These are phyloP conservation scores for Rhodotorula glutinis DNA, from an alignment of 1,284 basidiomycete genomes.

Conservation along the genomic window DNA sequence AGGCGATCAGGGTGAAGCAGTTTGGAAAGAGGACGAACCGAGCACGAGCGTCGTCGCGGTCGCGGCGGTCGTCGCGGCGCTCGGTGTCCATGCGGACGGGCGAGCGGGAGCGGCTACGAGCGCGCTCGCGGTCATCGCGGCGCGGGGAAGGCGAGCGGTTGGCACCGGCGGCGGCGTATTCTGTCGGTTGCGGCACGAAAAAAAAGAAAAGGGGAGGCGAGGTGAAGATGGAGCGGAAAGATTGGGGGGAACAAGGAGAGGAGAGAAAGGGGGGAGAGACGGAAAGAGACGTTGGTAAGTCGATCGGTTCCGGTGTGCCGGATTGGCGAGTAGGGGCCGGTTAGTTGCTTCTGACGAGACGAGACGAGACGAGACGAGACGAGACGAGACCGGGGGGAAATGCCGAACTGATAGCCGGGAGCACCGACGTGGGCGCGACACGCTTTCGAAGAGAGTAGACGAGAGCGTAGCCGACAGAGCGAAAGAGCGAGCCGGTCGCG, in stretches of 20 bases:
- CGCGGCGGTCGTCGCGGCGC: slow-evolving; percentile 25
- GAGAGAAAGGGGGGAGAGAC: slow-evolving; percentile 5
- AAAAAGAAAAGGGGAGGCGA: too few species aligned
- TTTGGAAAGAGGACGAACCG: slow-evolving; percentile 5
- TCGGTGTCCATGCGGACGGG: slow-evolving; percentile 24
- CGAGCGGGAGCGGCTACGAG: slow-evolving; percentile 27
- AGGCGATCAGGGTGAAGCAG: too few species aligned
- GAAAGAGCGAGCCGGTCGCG: too few species aligned
- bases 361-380: not conserved
- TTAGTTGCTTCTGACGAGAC: not conserved
- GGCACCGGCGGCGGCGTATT: slow-evolving; percentile 13
- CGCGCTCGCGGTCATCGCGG: slow-evolving; percentile 14
- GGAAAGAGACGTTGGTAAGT: not conserved
- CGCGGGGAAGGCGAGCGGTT: slow-evolving; percentile 32
- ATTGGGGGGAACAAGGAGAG: not conserved
- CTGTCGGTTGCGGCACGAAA: slow-evolving; percentile 20
- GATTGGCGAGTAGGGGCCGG: not conserved
- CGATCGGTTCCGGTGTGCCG: not conserved
- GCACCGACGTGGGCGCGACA: too few species aligned
- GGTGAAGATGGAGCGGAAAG: slow-evolving; percentile 37
- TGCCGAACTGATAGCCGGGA: too few species aligned
- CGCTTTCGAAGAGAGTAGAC: too few species aligned
- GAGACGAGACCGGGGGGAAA: not conserved
- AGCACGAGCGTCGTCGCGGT: slow-evolving; percentile 23
- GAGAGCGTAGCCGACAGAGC: too few species aligned